A percentile compares a stretch with the other conserved stretches of the same genome.
These are phyloP conservation scores for Chaetomiaceae sp. DNA, from an alignment of 2,329 filamentous ascomycete species.

Conservation along the genomic window DNA sequence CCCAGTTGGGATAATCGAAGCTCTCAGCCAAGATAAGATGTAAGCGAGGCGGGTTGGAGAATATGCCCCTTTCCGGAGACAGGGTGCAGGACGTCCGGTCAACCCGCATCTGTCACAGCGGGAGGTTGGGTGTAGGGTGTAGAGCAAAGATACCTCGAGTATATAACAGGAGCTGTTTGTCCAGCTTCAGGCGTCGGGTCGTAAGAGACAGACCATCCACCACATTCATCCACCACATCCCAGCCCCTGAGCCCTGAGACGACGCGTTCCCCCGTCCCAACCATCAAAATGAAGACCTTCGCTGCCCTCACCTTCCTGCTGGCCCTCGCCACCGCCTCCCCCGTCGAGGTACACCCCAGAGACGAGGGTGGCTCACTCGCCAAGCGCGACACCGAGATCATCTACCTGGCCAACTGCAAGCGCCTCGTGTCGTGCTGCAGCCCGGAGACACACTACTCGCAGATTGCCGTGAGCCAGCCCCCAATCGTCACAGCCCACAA, in stretches of 20 bases:
- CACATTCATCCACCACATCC: neutral
- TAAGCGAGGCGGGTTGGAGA: too few relatives aligned
- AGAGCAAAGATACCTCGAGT: neutral
- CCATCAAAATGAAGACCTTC: conserved; percentile 2
- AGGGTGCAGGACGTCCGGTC: too few relatives aligned
- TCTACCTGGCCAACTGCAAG: conserved; percentile 8
- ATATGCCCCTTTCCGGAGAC: too few relatives aligned
- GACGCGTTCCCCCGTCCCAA: neutral
- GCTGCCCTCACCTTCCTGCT: conserved; percentile 1
- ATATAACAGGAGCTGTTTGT: neutral
- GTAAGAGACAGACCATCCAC: too few relatives aligned
- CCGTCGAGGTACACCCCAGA: neutral
- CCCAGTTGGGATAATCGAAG: too few relatives aligned
- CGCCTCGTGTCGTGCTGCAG: conserved; percentile 1
- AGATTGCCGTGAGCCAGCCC: neutral
- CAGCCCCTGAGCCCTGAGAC: too few relatives aligned
- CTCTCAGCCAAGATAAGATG: too few relatives aligned
- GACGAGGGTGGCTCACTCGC: neutral
- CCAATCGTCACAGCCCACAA: too few relatives aligned
- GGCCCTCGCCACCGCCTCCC: conserved; percentile 1
- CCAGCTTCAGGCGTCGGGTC: neutral
- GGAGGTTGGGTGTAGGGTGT: too few relatives aligned
- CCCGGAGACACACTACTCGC: neutral
- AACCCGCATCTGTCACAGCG: too few relatives aligned
- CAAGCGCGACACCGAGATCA: conserved; percentile 8